Evolutionary conservation across 164 flowering plant genomes (phyloP), one percentile per base, ranked within the genome.

Genomic region (Vitis riparia): DNA sequence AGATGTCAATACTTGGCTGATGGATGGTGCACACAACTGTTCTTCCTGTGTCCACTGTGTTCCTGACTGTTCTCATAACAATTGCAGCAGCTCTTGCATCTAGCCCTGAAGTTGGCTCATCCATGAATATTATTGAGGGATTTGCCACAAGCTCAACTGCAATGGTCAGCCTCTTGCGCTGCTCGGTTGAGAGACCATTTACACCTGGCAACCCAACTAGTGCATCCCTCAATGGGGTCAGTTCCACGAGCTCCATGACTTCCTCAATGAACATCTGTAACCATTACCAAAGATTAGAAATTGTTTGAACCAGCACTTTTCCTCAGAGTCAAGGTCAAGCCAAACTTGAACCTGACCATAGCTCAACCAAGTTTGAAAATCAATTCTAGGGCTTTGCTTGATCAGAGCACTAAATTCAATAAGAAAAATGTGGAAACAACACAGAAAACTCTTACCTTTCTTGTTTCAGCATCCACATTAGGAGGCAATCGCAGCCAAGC

Each of bases 81-180:
- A 87, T 83, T 2, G 91, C 91, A 10, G 91, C 91, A 59, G 91
- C 91, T 75, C 91, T 77, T 10, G 91, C 91, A 81, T 88, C 91
- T 0, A 88, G 80, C 16, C 91, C 91, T 27, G 91, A 86, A 12
- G 91, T 88, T 66, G 91, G 91, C 68, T 88, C 91, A 68, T 88
- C 91, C 88, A 88, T 84, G 78, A 88, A 88, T 55, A 88, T 86
- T 29, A 88, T 84, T 11, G 91, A 88, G 0, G 91, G 89, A 63
- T 88, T 87, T 0, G 91, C 89, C 59, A 87, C 88, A 1, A 85
- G 82, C 78, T 87, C 91, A 30, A 87, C 91, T 11, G 91, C 86
- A 37, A 85, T 87, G 8, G 91, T 87, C 9, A 87, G 69, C 73
- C 91, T 82, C 65, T 87, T 87, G 3, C 89, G 79, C 74, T 87